Base-by-base conservation (phyloP, 106 monocot genomes). In the Acanthochlamys bracteata region DNA sequence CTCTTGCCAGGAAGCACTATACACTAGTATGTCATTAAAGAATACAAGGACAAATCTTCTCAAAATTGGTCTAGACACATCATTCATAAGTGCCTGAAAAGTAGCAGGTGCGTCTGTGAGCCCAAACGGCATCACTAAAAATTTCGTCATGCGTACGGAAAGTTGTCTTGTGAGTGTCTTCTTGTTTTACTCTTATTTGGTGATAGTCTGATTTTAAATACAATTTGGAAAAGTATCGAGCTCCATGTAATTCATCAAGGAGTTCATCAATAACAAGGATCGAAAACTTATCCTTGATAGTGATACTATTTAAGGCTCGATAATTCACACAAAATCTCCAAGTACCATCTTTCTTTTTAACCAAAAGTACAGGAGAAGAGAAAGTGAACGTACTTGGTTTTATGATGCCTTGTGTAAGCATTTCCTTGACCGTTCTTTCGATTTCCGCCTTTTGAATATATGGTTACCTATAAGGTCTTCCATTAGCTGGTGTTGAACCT, bases 241-340 rank as follows among this genome's bases (percentile, higher is more conserved):
- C 53, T 9, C 53, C 11, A 41, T 54, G 53, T 25, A 63, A 39
- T 22, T 71, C 63, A 42, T 71, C 71, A 10, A 71, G 26, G 21
- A 71, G 61, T 53, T 62, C 71, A 39, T 71, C 71, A 12, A 63
- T 23, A 4, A 41, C 53, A 0, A 62, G 69, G 25, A 69, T 59
- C 11, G 69, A 59, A 27, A 69, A 69, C 6, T 49, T 23, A 26
- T 59, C 59, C 20, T 55, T 67, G 2, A 55, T 33, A 0, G 55
- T 39, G n/a, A 55, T 24, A 8, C 23, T 19, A 20, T 55, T 67
- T 1, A 47, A 8, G 4, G 55, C 39, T 9, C 39, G 10, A 19
- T 54, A 55, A 17, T 67, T 54, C 1, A 41, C 33, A 19, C 27
- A 40, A 10, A 55, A 14, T 7, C 46, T 7, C 39, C 67, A 56